Conservation (phyloP, 164 flowering plant genomes). For the Chimonanthus salicifolius region DNA sequence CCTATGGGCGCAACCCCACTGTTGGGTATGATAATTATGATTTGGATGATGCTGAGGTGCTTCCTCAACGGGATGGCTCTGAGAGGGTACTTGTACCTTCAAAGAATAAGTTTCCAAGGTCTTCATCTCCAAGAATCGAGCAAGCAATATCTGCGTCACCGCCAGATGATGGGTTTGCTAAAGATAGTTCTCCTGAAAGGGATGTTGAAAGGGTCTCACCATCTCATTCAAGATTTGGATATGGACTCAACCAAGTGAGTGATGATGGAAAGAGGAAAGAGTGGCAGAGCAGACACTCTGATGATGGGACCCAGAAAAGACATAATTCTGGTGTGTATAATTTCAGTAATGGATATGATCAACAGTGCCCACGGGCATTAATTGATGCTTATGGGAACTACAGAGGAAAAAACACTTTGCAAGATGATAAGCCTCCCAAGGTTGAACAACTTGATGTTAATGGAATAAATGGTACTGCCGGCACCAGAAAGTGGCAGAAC, state of each 20-base stretch:
- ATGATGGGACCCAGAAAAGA: conserved; percentile 20
- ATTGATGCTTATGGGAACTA: conserved; percentile 91
- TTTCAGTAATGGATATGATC: conserved; percentile 38
- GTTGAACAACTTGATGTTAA: conserved; percentile 31
- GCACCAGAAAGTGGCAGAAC: conserved; percentile 63
- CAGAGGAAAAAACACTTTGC: conserved; percentile 31
- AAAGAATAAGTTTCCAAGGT: conserved; percentile 24
- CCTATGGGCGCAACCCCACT: conserved; percentile 29
- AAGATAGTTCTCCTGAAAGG: conserved; percentile 40
- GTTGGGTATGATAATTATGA: conserved; percentile 41
- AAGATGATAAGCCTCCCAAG: conserved; percentile 32
- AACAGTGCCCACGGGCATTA: conserved; percentile 60
- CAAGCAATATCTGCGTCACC: conserved; percentile 29
- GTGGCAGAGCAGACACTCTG: conserved; percentile 40
- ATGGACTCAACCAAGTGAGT: conserved; percentile 27
- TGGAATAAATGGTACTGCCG: conserved; percentile 27
- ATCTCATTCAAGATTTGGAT: conserved; percentile 34
- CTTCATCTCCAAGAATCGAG: conserved; percentile 32
- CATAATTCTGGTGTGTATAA: conserved; percentile 32
- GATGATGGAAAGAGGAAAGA: conserved; percentile 43
- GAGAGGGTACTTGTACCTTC: conserved; percentile 33
- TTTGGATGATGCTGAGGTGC: conserved; percentile 28
- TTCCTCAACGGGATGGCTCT: conserved; percentile 31
- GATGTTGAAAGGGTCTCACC: conserved; percentile 43
- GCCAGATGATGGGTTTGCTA: conserved; percentile 31